Base-by-base conservation (phyloP, 768 basidiomycete species). In the Hemileccinum rubropunctum region DNA sequence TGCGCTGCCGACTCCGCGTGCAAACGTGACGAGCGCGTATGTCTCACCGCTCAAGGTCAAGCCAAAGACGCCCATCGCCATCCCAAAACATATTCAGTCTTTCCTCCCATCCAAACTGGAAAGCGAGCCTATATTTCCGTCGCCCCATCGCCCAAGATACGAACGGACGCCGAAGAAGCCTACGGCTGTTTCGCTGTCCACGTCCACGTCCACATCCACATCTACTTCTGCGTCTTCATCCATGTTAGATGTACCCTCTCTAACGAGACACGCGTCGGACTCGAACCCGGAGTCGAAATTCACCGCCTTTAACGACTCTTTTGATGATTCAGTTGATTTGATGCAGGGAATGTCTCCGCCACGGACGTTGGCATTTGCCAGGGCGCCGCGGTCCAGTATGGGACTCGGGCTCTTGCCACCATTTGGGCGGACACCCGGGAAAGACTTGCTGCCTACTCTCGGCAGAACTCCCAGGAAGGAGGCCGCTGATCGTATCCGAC, bases 391-490 rank as follows among this genome's bases (percentile, higher is more conserved):
- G 49, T 62, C 66, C 6, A 70, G 67, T 8, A 41, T 63, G 6
- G 66, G 67, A 20, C 58, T 67, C 0, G 67, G 66, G 9, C 62
- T 71, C 17, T 57, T 63, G 35, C 73, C 68, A 10, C 64, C 67
- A 17, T 60, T 79, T 11, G 78, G 80, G 1, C 78, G 80, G 41
- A 91, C 91, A 4, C 91, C 91, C 5, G 78, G 76, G 23, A 84
- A 78, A 61, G 82, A 83, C 33, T 37, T 59, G 14, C 48, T 63
- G 3, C 74, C 73, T 7, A 65, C 65, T 26, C 58, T 81, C 6
- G 78, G 80, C 0, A 78, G 81, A 52, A 91, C 91, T 3, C 91
- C 91, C 0, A 77, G 75, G 27, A 84, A 79, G 60, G 81, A 83
- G 51, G 90, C 88, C 4, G 87, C 86, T 1, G 73, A 77, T 11